These are phyloP conservation scores for Setaria italica DNA, from an alignment of 202 grass and related monocot genomes.

Conservation along the genomic window DNA sequence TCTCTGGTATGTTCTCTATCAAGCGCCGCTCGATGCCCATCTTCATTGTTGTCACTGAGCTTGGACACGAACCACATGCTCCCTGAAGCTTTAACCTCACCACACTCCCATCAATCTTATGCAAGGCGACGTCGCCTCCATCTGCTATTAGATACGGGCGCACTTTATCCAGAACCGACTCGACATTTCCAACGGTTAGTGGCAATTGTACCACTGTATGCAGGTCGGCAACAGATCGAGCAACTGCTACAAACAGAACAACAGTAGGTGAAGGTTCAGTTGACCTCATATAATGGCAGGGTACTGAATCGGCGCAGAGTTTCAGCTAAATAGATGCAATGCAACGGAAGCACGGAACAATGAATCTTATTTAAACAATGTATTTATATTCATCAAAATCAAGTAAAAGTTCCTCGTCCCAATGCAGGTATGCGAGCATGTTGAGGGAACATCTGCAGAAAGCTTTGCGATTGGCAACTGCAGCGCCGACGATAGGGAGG, in stretches of 20 bases:
- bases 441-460: not conserved
- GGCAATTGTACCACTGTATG: constrained; percentile 52
- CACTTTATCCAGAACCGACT: constrained; percentile 72
- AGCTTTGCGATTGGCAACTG: not conserved
- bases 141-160: constrained; percentile 81
- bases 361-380: not conserved
- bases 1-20: constrained; percentile 81
- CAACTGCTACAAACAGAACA: constrained; percentile 44
- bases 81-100: constrained; percentile 79
- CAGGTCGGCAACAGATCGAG: constrained; percentile 54
- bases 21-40: constrained; percentile 75
- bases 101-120: constrained; percentile 75
- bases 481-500: not conserved
- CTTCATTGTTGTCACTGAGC: constrained; percentile 68
- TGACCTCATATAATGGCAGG: not conserved
- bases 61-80: constrained; percentile 79
- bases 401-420: not conserved
- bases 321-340: not conserved
- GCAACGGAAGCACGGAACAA: not conserved
- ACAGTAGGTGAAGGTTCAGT: not conserved
- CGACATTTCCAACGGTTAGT: constrained; percentile 71
- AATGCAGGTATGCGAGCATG: not conserved
- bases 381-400: not conserved
- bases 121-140: constrained; percentile 74
- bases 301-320: not conserved